Percentiles rank a stretch among this genome's conserved stretches.
These are phyloP conservation scores for Croton laevigatus DNA, from an alignment of 441 rosid species.

Conservation along the genomic window DNA sequence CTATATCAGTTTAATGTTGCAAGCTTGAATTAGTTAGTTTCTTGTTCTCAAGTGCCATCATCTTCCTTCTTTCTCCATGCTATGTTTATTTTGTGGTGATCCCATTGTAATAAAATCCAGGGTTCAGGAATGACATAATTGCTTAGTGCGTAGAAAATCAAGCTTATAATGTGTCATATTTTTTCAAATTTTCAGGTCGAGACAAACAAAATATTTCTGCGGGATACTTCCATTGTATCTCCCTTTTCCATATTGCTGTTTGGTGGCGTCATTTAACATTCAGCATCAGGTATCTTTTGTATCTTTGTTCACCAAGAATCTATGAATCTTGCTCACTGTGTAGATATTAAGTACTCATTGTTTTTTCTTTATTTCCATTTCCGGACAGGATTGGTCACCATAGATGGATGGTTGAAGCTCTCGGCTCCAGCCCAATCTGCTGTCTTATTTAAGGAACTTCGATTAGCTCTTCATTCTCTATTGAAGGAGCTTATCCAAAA, in stretches of 20 bases:
- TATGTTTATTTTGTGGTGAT: not conserved
- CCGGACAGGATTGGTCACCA: constrained; percentile 63
- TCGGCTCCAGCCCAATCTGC: constrained; percentile 92
- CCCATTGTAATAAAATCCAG: not conserved
- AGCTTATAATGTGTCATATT: not conserved
- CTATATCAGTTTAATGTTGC: not conserved
- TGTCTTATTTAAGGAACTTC: constrained; percentile 83
- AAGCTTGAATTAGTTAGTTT: not conserved
- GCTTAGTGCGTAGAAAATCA: not conserved
- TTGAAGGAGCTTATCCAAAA: constrained; percentile 67
- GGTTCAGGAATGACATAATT: not conserved
- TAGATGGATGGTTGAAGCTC: constrained; percentile 89
- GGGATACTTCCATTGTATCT: constrained; percentile 80
- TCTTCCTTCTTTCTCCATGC: not conserved
- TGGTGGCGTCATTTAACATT: constrained; percentile 79
- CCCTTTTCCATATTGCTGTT: constrained; percentile 84
- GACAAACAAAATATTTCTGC: constrained; percentile 74
- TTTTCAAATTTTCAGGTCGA: constrained; percentile 56
- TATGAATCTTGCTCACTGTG: not conserved
- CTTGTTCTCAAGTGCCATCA: not conserved
- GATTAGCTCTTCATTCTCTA: constrained; percentile 68
- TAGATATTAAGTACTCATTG: not conserved
- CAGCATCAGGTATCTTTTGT: constrained; percentile 75
- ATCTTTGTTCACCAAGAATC: not conserved
- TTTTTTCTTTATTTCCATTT: not conserved